Evolutionary conservation across 2,329 filamentous ascomycete genomes (phyloP).

Genomic region (Trichoderma citrinoviride): DNA sequence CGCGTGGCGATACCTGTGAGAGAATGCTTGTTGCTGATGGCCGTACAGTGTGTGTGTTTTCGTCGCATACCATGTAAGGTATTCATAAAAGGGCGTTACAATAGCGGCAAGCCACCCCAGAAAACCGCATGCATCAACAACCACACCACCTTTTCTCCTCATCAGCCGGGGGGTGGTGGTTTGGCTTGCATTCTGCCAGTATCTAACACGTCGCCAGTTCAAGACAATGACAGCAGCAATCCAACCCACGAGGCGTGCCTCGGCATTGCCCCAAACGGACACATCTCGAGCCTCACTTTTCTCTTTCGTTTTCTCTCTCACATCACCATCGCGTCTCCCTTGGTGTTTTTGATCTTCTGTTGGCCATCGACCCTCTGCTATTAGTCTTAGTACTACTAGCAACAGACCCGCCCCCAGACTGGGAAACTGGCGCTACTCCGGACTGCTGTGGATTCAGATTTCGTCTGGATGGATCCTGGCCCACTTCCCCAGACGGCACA

Average conservation of each 20-base stretch:
- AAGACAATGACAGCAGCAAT: neutral
- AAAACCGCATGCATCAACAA: slow-evolving; percentile 6
- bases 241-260: neutral
- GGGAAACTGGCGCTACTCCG: slow-evolving; percentile 16
- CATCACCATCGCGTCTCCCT: too few relatives aligned
- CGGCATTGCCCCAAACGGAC: slow-evolving; percentile 1
- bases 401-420: slow-evolving; percentile 23
- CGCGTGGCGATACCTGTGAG: too few relatives aligned
- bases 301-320: neutral
- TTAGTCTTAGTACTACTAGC: too few relatives aligned
- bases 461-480: slow-evolving; percentile 8
- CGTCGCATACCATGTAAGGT: neutral
- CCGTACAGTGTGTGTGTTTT: too few relatives aligned
- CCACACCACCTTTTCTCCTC: slow-evolving; percentile 1
- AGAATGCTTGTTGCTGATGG: too few relatives aligned
- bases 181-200: too few relatives aligned
- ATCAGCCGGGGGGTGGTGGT: neutral
- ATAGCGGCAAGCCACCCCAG: slow-evolving; percentile 3
- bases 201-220: too few relatives aligned
- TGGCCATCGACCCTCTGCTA: too few relatives aligned
- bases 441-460: neutral
- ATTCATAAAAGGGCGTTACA: neutral
- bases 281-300: slow-evolving; percentile 9
- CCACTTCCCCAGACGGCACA: slow-evolving; percentile 25
- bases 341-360: neutral